Percentiles rank a stretch among this genome's conserved stretches.
phyloP scores from a whole-genome alignment of 176 grass and related monocot species.

The Saccharum officinarum region DNA sequence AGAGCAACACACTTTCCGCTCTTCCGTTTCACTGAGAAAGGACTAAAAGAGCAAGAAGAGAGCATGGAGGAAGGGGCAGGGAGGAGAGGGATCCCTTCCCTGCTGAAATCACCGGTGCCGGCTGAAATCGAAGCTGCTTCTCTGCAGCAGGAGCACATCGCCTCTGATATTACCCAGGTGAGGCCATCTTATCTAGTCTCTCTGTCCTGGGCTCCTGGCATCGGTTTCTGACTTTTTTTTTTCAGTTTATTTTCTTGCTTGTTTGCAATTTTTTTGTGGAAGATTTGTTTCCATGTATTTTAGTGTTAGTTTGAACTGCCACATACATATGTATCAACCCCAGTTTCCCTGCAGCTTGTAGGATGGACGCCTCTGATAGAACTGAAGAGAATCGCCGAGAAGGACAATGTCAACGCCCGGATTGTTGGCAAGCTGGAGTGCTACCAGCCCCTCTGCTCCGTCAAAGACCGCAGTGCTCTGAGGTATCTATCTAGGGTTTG shows the following conservation, averaged over 20 bases:
- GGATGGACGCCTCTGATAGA: slow-evolving; percentile 80
- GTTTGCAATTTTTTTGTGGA: background rate
- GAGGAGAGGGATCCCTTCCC: slow-evolving; percentile 19
- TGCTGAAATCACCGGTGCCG: background rate
- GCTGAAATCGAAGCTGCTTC: background rate
- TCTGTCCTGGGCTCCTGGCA: background rate
- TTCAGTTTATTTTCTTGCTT: background rate
- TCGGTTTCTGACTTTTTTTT: background rate
- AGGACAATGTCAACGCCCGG: slow-evolving; percentile 44
- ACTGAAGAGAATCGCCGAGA: slow-evolving; percentile 50
- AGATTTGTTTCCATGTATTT: background rate
- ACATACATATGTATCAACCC: background rate
- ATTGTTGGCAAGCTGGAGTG: slow-evolving; percentile 71
- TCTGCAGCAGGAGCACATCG: slow-evolving; percentile 30
- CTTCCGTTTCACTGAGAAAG: background rate
- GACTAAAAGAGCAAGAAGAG: background rate
- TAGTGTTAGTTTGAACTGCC: background rate
- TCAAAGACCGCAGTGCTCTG: slow-evolving; percentile 68
- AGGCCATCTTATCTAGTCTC: background rate
- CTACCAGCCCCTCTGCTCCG: slow-evolving; percentile 79
- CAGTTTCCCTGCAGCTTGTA: slow-evolving; percentile 51
- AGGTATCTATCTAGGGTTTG: slow-evolving; percentile 30
- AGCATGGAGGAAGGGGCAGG: background rate
- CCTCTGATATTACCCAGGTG: slow-evolving; percentile 30
- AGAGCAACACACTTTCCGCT: background rate